Evolutionary conservation across 306 rosid species (phyloP), one percentile per base, ranked within the genome.

Genomic region (Pterocarpus macrocarpus): DNA sequence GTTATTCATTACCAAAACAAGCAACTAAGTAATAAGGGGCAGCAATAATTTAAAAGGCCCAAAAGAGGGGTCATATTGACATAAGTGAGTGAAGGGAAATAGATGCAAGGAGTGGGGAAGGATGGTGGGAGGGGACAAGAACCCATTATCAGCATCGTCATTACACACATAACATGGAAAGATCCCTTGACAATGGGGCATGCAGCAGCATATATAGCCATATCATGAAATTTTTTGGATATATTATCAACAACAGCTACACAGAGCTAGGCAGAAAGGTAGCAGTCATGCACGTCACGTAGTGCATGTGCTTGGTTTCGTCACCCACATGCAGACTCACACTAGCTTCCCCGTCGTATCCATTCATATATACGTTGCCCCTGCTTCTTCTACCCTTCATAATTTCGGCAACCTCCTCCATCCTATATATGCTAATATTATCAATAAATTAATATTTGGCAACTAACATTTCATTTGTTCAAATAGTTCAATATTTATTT

Each of bases 291-390:
- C 92, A 90, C 80, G 83, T 90, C 91, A 83, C 83, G 89, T 86
- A 91, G 13, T 65, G 80, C 97, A 92, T 90, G 97, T 92, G 97
- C 91, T 75, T 7, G 35, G 86, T 85, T 87, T 81, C 91, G 78
- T 87, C 92, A 76, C 80, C 84, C 97, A 92, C 97, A 92, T 91
- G 97, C 90, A 76, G 43, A 8, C 65, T 14, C 14, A 16, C 32
- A 4, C 56, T 53, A 47, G 5, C 65, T 47, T 17, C 77, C 62
- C 52, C 35, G 28, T 47, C 59, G 2, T 53, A 33, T 6, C n/a
- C 65, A 35, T 74, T 50, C 69, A 57, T 78, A 2, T 47, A 1
- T 61, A 5, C 0, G 5, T 14, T 56, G n/a, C 30, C 28, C 30
- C 30, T 47, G 3, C 61, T 75, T 5, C 28, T 33, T 4, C 8